Percentiles rank a stretch among this genome's conserved stretches.
phyloP scores from a whole-genome alignment of 2,329 filamentous ascomycete genomes.

The Ophiostoma himal-ulmi region DNA sequence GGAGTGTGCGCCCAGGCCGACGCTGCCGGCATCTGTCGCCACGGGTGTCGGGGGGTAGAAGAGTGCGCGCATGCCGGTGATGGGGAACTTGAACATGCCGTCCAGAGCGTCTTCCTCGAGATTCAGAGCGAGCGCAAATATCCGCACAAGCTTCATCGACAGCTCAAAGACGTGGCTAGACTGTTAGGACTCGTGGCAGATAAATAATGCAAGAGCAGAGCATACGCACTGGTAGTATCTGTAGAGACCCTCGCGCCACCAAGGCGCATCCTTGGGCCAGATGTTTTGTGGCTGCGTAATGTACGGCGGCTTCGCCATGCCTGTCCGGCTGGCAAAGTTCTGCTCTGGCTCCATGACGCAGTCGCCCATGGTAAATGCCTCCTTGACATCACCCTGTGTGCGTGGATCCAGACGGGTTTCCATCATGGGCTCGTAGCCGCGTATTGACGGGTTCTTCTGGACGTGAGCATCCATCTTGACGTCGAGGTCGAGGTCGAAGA shows the following conservation, averaged over 20 bases:
- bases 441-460: slow-evolving; percentile 34
- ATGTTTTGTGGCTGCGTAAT: slow-evolving; percentile 33
- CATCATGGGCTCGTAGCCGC: slow-evolving; percentile 35
- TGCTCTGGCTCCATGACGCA: slow-evolving; percentile 36
- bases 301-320: slow-evolving; percentile 25
- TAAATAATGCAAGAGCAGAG: neutral
- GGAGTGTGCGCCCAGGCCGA: slow-evolving; percentile 43
- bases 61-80: slow-evolving; percentile 29
- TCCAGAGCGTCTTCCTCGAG: slow-evolving; percentile 34
- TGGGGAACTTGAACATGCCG: slow-evolving; percentile 36
- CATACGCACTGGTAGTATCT: slow-evolving; percentile 30
- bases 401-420: slow-evolving; percentile 33
- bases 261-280: slow-evolving; percentile 33
- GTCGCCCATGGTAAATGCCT: slow-evolving; percentile 34
- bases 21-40: slow-evolving; percentile 18
- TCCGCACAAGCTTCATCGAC: slow-evolving; percentile 23
- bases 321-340: slow-evolving; percentile 26
- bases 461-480: slow-evolving; percentile 32
- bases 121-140: slow-evolving; percentile 27
- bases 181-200: neutral
- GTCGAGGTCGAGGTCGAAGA: slow-evolving; percentile 23
- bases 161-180: slow-evolving; percentile 24
- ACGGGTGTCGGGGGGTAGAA: slow-evolving; percentile 29
- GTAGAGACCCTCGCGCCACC: slow-evolving; percentile 34
- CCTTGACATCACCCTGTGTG: slow-evolving; percentile 29